Evolutionary conservation across 805 yeast genomes (phyloP).

Genomic region (Candida endomychidarum): DNA sequence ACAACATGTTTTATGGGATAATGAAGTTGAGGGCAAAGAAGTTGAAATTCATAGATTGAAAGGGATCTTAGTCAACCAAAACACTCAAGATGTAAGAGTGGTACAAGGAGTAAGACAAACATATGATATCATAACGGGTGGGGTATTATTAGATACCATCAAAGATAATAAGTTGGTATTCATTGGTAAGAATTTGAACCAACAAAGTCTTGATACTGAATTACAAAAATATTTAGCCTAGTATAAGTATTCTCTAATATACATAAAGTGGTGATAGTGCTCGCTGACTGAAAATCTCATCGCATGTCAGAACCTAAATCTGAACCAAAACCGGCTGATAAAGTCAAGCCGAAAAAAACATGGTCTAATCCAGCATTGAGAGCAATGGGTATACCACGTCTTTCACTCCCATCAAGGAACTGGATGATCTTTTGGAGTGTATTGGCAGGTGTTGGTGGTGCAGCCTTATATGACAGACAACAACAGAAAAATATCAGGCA

Average conservation of each 20-base stretch:
- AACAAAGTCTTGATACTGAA: conserved; percentile 26
- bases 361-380: conserved; percentile 76
- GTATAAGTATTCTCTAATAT: too few species aligned
- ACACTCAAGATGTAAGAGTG: conserved; percentile 46
- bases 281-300: conserved; percentile 1
- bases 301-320: conserved; percentile 1
- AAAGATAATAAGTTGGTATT: conserved; percentile 61
- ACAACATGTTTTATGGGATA: conserved; percentile 78
- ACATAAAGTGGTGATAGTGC: not conserved
- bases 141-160: conserved; percentile 35
- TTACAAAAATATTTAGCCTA: not conserved
- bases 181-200: conserved; percentile 65
- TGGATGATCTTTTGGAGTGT: conserved; percentile 90
- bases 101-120: conserved; percentile 94
- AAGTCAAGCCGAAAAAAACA: conserved; percentile 33
- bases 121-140: conserved; percentile 67
- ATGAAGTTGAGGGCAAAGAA: conserved; percentile 34
- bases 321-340: not conserved
- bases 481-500: conserved; percentile 66
- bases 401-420: conserved; percentile 84
- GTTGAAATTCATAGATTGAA: conserved; percentile 81
- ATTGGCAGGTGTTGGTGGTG: conserved; percentile 66
- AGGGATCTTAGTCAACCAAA: conserved; percentile 58
- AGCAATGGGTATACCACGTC: conserved; percentile 79
- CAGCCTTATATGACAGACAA: conserved; percentile 73